Percentiles rank a stretch among this genome's conserved stretches.
Evolutionary conservation across 495 filamentous ascomycete species (phyloP).

Genomic region (Talaromyces adpressus): DNA sequence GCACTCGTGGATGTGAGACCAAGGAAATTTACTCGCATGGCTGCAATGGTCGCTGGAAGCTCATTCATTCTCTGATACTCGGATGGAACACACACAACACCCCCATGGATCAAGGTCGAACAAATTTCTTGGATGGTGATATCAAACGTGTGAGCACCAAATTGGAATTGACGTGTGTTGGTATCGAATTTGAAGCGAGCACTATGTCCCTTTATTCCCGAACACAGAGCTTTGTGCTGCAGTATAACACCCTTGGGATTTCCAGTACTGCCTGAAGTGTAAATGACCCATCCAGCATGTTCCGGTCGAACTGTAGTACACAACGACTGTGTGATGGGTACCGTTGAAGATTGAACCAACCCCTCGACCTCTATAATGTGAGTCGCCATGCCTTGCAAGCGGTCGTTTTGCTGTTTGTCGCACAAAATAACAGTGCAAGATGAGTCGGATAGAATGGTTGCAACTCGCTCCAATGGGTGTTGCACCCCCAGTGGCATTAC

Average conservation of each 20-base stretch:
- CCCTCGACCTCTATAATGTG: conserved; percentile 8
- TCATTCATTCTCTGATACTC: conserved; percentile 22
- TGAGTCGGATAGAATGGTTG: conserved; percentile 36
- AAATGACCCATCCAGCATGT: conserved; percentile 20
- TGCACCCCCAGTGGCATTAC: conserved; percentile 38
- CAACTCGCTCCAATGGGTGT: conserved; percentile 35
- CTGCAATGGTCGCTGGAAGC: conserved; percentile 24
- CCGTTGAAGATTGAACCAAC: conserved; percentile 15
- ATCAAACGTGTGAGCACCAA: conserved; percentile 33
- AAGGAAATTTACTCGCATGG: conserved; percentile 28
- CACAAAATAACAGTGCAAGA: conserved; percentile 35
- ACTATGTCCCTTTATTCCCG: conserved; percentile 2
- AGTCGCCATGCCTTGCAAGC: conserved; percentile 34
- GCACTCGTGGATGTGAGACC: conserved; percentile 38
- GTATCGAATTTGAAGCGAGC: neutral
- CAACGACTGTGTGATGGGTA: conserved; percentile 8
- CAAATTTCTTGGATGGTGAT: conserved; percentile 28
- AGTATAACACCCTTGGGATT: conserved; percentile 35
- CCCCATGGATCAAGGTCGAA: conserved; percentile 25
- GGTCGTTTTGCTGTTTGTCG: conserved; percentile 16
- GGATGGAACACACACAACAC: conserved; percentile 29
- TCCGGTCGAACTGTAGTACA: neutral
- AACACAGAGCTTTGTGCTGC: conserved; percentile 28
- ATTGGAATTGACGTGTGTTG: conserved; percentile 23
- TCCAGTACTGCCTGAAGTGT: conserved; percentile 29